Evolutionary conservation across 2,329 filamentous ascomycete genomes (phyloP).

Genomic region (Anthostomella pinea): DNA sequence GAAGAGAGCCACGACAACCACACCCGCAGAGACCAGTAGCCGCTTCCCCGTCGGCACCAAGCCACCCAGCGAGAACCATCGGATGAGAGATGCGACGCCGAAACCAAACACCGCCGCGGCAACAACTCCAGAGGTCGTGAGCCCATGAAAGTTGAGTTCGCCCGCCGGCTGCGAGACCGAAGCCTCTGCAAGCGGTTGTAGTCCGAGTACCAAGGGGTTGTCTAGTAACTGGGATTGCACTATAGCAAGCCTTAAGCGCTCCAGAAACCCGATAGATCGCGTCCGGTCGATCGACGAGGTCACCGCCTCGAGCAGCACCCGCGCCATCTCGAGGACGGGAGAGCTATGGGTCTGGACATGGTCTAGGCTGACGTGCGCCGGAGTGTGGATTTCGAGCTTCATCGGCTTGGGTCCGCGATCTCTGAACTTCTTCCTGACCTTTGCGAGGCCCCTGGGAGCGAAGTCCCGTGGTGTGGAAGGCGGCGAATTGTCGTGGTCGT

Average conservation of each 20-base stretch:
- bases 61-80: slow-evolving; percentile 29
- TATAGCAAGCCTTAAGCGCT: slow-evolving; percentile 33
- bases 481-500: slow-evolving; percentile 27
- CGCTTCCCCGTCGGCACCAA: slow-evolving; percentile 29
- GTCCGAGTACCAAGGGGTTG: slow-evolving; percentile 29
- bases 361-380: slow-evolving; percentile 23
- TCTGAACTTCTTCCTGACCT: slow-evolving; percentile 29
- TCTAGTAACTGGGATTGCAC: slow-evolving; percentile 33
- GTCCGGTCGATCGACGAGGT: slow-evolving; percentile 33
- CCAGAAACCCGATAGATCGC: slow-evolving; percentile 31
- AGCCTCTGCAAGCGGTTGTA: slow-evolving; percentile 21
- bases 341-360: slow-evolving; percentile 26
- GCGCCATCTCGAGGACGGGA: slow-evolving; percentile 24
- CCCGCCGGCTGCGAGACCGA: slow-evolving; percentile 14
- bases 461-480: slow-evolving; percentile 31
- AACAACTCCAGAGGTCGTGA: slow-evolving; percentile 29
- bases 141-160: slow-evolving; percentile 25
- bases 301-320: slow-evolving; percentile 28
- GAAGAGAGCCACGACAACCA: slow-evolving; percentile 18
- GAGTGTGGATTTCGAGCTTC: slow-evolving; percentile 25
- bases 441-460: slow-evolving; percentile 32
- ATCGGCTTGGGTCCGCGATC: slow-evolving; percentile 27
- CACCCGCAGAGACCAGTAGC: slow-evolving; percentile 19
- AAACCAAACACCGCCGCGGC: slow-evolving; percentile 31
- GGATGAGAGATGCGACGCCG: slow-evolving; percentile 25